phyloP scores from a whole-genome alignment of 306 rosid species.

The Prunus kanzakura region DNA sequence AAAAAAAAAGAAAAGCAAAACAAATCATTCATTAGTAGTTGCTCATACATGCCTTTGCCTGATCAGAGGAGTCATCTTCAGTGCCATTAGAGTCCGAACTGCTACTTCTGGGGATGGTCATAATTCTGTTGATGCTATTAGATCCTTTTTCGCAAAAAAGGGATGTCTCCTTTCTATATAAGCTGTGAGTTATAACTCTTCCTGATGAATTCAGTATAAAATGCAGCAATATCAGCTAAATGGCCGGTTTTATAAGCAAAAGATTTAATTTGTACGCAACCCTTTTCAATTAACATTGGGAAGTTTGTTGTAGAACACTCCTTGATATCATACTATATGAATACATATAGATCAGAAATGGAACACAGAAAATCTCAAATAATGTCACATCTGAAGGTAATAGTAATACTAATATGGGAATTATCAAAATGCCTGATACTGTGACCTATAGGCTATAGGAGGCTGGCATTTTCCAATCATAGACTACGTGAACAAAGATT shows the following conservation, averaged over 20 bases:
- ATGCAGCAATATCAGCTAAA: background rate
- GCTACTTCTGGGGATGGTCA: constrained; percentile 38
- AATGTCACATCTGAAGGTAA: background rate
- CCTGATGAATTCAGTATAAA: constrained; percentile 35
- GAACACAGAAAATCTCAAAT: background rate
- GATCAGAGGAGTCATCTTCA: constrained; percentile 43
- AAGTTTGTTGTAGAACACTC: background rate
- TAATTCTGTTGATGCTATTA: constrained; percentile 2
- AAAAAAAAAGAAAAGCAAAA: background rate
- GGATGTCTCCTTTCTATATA: constrained; percentile 29
- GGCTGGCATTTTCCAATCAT: background rate
- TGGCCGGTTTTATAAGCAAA: constrained; percentile 5
- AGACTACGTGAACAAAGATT: background rate
- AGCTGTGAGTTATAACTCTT: constrained; percentile 29
- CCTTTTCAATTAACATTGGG: background rate
- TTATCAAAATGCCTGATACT: background rate
- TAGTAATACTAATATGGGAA: background rate
- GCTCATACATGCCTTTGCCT: constrained; percentile 54
- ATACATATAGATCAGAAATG: background rate
- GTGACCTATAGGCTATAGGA: too few species aligned
- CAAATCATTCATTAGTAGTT: constrained; percentile 10
- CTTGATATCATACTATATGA: background rate
- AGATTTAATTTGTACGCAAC: background rate
- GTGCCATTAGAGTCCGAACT: constrained; percentile 49
- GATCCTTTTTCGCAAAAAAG: constrained; percentile 34